Conservation (phyloP, 768 basidiomycete genomes). For the Mycena albidolilacea region DNA sequence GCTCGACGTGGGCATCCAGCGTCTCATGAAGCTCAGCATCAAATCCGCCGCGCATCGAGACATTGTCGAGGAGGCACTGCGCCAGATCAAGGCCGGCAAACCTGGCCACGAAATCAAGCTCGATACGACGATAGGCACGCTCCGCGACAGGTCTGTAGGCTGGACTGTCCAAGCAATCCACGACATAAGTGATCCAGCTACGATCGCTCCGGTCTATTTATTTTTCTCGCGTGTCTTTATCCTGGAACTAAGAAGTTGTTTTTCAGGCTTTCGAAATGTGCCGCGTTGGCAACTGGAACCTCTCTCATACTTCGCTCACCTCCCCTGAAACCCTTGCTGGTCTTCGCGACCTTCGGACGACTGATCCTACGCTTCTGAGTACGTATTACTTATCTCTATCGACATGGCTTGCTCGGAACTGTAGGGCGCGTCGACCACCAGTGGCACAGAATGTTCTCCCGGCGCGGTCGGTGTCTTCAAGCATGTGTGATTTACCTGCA, state of each 20-base stretch:
- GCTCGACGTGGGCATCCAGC: not conserved
- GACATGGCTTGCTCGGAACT: not conserved
- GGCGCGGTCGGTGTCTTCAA: not conserved
- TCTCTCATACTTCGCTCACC: slow-evolving; percentile 19
- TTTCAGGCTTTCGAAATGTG: slow-evolving; percentile 25
- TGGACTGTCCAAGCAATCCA: not conserved
- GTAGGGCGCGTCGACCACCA: not conserved
- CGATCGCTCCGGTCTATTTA: too few species aligned
- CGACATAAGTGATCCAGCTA: not conserved
- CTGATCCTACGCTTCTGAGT: not conserved
- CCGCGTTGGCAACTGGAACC: slow-evolving; percentile 10
- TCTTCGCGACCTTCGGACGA: slow-evolving; percentile 9
- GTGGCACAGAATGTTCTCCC: not conserved
- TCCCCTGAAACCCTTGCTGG: slow-evolving; percentile 2
- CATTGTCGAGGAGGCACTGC: not conserved
- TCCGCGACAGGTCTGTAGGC: not conserved
- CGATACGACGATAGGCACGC: not conserved
- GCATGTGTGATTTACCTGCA: not conserved
- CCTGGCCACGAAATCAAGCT: not conserved
- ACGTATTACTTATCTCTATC: not conserved
- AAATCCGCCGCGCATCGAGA: not conserved
- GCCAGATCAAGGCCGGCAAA: not conserved
- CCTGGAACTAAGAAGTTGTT: not conserved
- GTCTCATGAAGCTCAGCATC: not conserved
- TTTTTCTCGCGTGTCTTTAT: too few species aligned